These are phyloP conservation scores for Pseudopyrenochaeta lycopersici DNA, from an alignment of 2,329 filamentous ascomycete species.

Conservation along the genomic window DNA sequence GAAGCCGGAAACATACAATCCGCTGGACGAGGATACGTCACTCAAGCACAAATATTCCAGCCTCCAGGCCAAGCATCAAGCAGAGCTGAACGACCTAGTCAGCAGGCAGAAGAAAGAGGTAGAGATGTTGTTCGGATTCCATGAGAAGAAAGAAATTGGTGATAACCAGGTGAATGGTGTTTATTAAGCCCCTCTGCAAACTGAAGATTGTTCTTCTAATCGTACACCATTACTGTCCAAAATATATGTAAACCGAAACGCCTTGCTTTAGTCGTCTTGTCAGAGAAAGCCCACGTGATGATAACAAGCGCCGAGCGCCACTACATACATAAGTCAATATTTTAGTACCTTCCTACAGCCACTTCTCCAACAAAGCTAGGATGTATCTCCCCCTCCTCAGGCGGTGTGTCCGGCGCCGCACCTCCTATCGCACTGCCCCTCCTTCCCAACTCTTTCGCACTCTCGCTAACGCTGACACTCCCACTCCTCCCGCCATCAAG, in stretches of 20 bases:
- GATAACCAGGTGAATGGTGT: not conserved
- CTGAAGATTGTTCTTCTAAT: not conserved
- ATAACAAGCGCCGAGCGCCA: not conserved
- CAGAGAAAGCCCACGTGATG: not conserved
- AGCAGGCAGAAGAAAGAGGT: conserved; percentile 15
- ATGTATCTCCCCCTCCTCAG: conserved; percentile 31
- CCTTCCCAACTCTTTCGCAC: conserved; percentile 11
- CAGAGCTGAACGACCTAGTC: conserved; percentile 19
- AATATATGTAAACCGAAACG: not conserved
- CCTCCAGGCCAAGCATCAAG: conserved; percentile 22
- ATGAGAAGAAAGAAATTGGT: not conserved
- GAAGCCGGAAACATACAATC: not conserved
- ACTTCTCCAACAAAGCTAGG: conserved; percentile 34
- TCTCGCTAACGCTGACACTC: conserved; percentile 19
- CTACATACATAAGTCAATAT: not conserved
- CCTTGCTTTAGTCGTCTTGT: not conserved
- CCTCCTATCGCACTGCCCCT: conserved; percentile 16
- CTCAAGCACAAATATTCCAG: conserved; percentile 14
- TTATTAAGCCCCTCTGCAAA: not conserved
- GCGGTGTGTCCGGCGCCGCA: conserved; percentile 27
- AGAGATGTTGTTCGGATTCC: conserved; percentile 9
- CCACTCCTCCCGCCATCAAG: conserved; percentile 21
- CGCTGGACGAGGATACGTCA: not conserved
- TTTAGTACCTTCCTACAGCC: conserved; percentile 18
- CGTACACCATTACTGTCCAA: not conserved